Evolutionary conservation across 2,329 filamentous ascomycete species (phyloP), one percentile per base, ranked within the genome.

Genomic region (Pleoardoris graminearum): DNA sequence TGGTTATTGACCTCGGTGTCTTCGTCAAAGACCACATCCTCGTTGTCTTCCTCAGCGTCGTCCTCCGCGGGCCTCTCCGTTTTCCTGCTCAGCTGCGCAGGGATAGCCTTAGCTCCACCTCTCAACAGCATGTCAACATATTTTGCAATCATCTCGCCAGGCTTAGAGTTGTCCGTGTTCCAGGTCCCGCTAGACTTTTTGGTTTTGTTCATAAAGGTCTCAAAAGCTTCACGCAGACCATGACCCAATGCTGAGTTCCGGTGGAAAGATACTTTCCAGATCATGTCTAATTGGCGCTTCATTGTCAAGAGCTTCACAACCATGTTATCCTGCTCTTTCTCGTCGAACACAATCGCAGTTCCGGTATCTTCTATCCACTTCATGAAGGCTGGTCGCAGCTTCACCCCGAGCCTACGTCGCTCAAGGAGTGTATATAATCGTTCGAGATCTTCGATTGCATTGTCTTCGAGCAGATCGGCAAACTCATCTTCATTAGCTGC

Each of bases 101-200:
- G 90, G 7, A 95, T 82, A 0, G 88, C 87, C 72, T 95, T 97
- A 41, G 93, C 81, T 1, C 94, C 95, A 44, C 91, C 91, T 50
- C 91, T 86, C 27, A 99, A 82, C 17, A 99, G 80, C 76, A 89
- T 82, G 73, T 99, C 94, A 56, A 99, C 89, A 65, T 97, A 92
- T 74, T 97, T 97, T 25, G 94, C 95, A 62, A 97, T 95, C 92
- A 97, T 96, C 77, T 99, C 94, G 44, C 93, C 94, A 12, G 96
- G 91, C 79, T 96, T 97, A 16, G 91, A 91, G 50, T 92, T 95
- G 50, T 91, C 88, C 0, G 89, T 90, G 46, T 85, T 85, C 83
- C 89, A 93, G 4, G 85, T 86, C 4, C 85, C 79, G 7, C 84
- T 81, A 1, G 84, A 85, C 67, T 87, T 89, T 68, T 88, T 88